These are phyloP conservation scores for Bjerkandera adusta DNA, from an alignment of 1,284 basidiomycete genomes.

Conservation along the genomic window DNA sequence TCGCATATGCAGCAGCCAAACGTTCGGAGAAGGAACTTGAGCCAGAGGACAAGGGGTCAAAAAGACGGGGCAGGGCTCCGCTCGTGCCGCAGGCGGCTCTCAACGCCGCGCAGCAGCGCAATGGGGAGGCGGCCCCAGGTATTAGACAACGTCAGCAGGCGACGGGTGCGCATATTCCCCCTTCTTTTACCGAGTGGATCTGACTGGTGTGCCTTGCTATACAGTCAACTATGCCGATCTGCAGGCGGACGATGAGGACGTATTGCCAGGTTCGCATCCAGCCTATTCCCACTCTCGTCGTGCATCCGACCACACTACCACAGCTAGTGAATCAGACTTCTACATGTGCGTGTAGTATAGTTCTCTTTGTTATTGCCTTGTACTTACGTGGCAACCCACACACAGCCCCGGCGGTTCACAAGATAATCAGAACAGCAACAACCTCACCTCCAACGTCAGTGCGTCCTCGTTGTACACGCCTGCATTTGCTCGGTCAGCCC, in stretches of 20 bases:
- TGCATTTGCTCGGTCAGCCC: conserved; percentile 7
- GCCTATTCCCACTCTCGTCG: conserved; percentile 11
- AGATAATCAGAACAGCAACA: not conserved
- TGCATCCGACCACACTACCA: conserved; percentile 8
- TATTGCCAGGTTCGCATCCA: not conserved
- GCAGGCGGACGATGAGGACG: not conserved
- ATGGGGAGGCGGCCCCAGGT: not conserved
- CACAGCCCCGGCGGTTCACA: conserved; percentile 2
- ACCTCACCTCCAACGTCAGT: not conserved
- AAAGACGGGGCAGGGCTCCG: not conserved
- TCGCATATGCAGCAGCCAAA: conserved; percentile 73
- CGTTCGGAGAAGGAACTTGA: conserved; percentile 43
- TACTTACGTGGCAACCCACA: not conserved
- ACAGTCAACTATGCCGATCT: no score
- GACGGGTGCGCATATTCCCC: not conserved
- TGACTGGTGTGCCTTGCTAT: no score
- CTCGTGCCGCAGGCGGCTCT: not conserved
- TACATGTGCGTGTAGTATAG: conserved; percentile 1
- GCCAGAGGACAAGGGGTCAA: conserved; percentile 10
- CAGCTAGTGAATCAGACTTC: conserved; percentile 6
- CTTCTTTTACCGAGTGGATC: not conserved
- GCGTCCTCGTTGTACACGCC: conserved; percentile 6
- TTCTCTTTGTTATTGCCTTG: not conserved
- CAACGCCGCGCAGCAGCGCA: not conserved
- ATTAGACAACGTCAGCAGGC: not conserved